Percentiles rank a stretch among this genome's conserved stretches.
These are phyloP conservation scores for Kentomonas sorsogonicus DNA, from an alignment of 208 protist genomes.

Conservation along the genomic window DNA sequence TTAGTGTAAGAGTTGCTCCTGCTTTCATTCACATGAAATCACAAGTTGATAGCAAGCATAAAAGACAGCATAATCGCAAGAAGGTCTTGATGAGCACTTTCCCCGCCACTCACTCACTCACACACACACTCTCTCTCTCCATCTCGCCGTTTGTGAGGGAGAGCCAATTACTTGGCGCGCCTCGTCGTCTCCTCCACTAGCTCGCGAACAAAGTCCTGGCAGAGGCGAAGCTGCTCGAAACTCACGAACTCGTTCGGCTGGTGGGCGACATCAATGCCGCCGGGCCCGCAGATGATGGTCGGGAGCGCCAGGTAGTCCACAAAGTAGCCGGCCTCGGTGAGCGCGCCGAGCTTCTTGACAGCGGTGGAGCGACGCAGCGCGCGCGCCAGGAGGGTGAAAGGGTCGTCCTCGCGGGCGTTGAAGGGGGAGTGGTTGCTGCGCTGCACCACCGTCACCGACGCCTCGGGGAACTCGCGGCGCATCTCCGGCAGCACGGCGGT, in stretches of 20 bases:
- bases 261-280: conserved; percentile 1
- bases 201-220: not conserved
- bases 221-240: not conserved
- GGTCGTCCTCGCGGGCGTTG: conserved; percentile 26
- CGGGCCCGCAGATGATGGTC: conserved; percentile 6
- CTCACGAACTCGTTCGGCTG: conserved; percentile 3
- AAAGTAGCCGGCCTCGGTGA: conserved; percentile 11
- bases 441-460: conserved; percentile 16
- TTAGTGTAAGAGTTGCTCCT: too few relatives aligned
- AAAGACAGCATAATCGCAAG: too few relatives aligned
- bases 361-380: too few relatives aligned
- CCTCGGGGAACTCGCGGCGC: conserved; percentile 38
- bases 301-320: not conserved
- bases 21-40: too few relatives aligned
- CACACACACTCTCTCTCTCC: too few relatives aligned
- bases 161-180: too few relatives aligned
- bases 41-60: too few relatives aligned
- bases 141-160: too few relatives aligned
- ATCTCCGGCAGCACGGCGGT: conserved; percentile 23
- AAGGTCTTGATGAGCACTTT: too few relatives aligned
- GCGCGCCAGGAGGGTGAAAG: conserved; percentile 28
- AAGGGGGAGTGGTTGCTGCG: conserved; percentile 19
- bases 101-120: too few relatives aligned
- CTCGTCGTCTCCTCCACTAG: too few relatives aligned
- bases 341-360: conserved; percentile 1